A percentile compares a stretch with the other conserved stretches of the same genome.
Evolutionary conservation across 805 yeast species (phyloP).

Genomic region (Cyberlindnera maritima): DNA sequence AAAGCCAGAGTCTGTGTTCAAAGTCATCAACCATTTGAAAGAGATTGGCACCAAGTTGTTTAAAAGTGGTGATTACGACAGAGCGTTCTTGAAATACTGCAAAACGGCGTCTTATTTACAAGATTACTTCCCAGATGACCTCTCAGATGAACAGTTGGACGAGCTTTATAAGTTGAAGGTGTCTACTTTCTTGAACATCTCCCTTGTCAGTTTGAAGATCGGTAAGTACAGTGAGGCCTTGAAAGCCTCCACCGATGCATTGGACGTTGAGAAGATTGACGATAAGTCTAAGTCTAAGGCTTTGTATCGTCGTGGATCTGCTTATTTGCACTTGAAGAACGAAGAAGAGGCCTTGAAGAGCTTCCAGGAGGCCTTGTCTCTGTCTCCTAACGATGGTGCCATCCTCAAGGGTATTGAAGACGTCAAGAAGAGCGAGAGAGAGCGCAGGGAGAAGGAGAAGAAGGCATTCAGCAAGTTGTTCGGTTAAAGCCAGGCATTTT

Average conservation of each 20-base stretch:
- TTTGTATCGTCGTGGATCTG: conserved; percentile 79
- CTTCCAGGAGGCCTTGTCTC: conserved; percentile 59
- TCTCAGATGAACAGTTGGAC: conserved; percentile 51
- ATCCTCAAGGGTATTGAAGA: conserved; percentile 62
- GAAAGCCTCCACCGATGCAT: conserved; percentile 61
- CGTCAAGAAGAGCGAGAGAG: conserved; percentile 49
- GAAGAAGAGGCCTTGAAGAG: conserved; percentile 68
- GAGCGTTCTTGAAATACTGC: conserved; percentile 64
- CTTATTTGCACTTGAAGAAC: conserved; percentile 59
- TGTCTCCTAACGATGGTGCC: conserved; percentile 71
- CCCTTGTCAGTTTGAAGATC: conserved; percentile 69
- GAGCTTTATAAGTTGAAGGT: conserved; percentile 53
- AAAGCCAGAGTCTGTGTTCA: conserved; percentile 62
- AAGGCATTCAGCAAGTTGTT: conserved; percentile 75
- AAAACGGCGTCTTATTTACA: conserved; percentile 70
- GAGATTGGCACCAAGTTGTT: conserved; percentile 74
- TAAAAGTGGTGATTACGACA: conserved; percentile 56
- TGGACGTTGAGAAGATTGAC: conserved; percentile 52
- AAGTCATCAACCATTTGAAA: conserved; percentile 64
- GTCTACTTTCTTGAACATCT: conserved; percentile 67
- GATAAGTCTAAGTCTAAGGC: conserved; percentile 81
- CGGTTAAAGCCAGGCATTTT: too few species aligned
- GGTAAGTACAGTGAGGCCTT: conserved; percentile 53
- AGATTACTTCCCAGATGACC: conserved; percentile 72
- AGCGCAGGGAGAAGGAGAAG: conserved; percentile 64